Base-by-base conservation (phyloP, 2,329 filamentous ascomycete genomes). In the Neodidymelliopsis sp. region DNA sequence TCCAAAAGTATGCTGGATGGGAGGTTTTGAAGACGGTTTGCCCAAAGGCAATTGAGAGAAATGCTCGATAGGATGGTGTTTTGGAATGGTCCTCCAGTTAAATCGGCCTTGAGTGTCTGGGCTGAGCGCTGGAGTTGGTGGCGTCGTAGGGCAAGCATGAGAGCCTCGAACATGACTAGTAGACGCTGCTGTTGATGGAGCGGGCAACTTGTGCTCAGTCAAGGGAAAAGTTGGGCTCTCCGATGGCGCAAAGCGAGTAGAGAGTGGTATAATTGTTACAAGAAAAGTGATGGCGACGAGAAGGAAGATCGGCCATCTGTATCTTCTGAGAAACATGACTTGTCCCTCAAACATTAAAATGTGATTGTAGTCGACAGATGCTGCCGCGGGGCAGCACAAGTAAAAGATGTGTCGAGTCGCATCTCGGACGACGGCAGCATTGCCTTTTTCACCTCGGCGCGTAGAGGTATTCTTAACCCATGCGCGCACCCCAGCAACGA, bases 61-160 rank as follows among this genome's bases (percentile, higher is more conserved):
- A 6, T 47, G 19, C 8, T 50, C 30, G 18, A 59, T 20, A 9
- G 56, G 41, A 22, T 57, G 31, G 25, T 53, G 54, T 6, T 6
- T 51, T 8, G 19, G 19, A 16, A 61, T 46, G 2, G 47, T 29
- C 47, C 56, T 55, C 58, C 54, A 61, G 31, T 59, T 18, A 34
- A 60, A 55, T 15, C 46, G 44, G 24, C 48, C 50, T 41, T 54
- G 40, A 7, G 45, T 57, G 13, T 59, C 28, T 15, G 57, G 53
- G 9, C 9, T 44, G n/a, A 54, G 13, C 12, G 35, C 49, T 29
- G 54, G 42, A 13, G 15, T 38, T 15, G 56, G 56, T 6, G 56
- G 49, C 7, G 12, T n/a, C n/a, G 36, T 47, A 3, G 54, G 58
- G 16, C 56, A 59, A 20, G 33, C 35, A 54, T 50, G 49, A 15